These are phyloP conservation scores for Smallanthus sonchifolius DNA, from an alignment of 129 eudicot species.

Conservation along the genomic window DNA sequence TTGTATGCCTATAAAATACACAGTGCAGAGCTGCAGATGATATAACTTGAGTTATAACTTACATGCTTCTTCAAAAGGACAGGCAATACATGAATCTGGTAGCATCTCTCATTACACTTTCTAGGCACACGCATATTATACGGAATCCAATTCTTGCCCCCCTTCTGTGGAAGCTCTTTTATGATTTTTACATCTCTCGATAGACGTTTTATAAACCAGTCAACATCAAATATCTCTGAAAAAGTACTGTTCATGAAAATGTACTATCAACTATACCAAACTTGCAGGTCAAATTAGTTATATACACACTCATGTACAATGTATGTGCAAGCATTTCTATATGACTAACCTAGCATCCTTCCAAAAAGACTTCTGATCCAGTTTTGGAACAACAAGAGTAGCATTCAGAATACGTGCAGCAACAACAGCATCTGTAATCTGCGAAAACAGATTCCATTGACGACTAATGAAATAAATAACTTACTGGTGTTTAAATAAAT, in stretches of 20 bases:
- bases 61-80: slow-evolving; percentile 74
- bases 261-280: slow-evolving; percentile 19
- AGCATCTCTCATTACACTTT: slow-evolving; percentile 82
- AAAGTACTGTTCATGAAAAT: slow-evolving; percentile 61
- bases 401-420: slow-evolving; percentile 98
- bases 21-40: neutral
- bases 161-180: slow-evolving; percentile 70
- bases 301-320: slow-evolving; percentile 21
- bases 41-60: slow-evolving; percentile 29
- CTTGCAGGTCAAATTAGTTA: slow-evolving; percentile 10
- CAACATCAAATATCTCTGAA: slow-evolving; percentile 83
- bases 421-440: slow-evolving; percentile 98
- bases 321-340: slow-evolving; percentile 23
- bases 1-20: neutral
- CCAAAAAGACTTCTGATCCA: slow-evolving; percentile 92
- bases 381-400: slow-evolving; percentile 88
- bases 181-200: slow-evolving; percentile 71
- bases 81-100: slow-evolving; percentile 75
- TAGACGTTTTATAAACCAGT: slow-evolving; percentile 79
- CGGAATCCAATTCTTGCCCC: slow-evolving; percentile 61
- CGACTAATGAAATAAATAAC: neutral
- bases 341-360: slow-evolving; percentile 87
- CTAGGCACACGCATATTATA: slow-evolving; percentile 89
- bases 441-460: slow-evolving; percentile 13
- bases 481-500: neutral